phyloP scores from a whole-genome alignment of 2,329 filamentous ascomycete species.

The Exophiala oligosperma region DNA sequence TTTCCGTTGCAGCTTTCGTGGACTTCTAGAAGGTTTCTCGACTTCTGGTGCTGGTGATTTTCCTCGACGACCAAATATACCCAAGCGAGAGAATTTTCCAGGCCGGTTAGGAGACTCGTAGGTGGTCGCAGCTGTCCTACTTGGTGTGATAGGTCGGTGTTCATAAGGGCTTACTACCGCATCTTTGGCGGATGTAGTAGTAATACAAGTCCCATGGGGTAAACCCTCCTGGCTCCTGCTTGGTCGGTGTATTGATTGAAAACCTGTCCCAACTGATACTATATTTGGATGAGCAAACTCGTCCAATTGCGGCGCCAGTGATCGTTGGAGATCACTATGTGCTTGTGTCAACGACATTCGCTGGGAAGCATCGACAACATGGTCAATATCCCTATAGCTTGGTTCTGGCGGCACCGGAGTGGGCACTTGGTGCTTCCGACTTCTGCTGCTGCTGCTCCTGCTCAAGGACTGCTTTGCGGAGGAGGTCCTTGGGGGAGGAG shows the following conservation, averaged over 20 bases:
- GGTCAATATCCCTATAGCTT: constrained; percentile 28
- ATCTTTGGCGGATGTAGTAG: no score
- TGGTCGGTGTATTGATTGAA: not conserved
- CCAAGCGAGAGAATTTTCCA: constrained; percentile 64
- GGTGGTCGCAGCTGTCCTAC: not conserved
- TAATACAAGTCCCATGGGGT: no score
- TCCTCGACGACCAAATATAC: constrained; percentile 66
- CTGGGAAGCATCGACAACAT: constrained; percentile 30
- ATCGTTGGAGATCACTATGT: constrained; percentile 22
- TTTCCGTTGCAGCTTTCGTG: constrained; percentile 69
- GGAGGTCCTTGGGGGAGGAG: constrained; percentile 31
- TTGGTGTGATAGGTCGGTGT: constrained; percentile 47
- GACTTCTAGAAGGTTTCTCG: constrained; percentile 37
- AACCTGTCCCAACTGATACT: not conserved
- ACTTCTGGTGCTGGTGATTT: constrained; percentile 63
- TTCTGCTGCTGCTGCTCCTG: constrained; percentile 26
- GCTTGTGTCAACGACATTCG: constrained; percentile 29
- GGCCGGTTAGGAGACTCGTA: constrained; percentile 18
- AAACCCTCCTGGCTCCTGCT: no score
- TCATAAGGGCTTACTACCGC: not conserved
- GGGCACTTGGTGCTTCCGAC: constrained; percentile 10
- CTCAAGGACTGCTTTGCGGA: constrained; percentile 24
- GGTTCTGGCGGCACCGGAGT: constrained; percentile 5
- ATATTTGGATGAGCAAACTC: not conserved
- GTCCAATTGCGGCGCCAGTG: constrained; percentile 25